These are phyloP conservation scores for Coniochaeta prunicola DNA, from an alignment of 2,329 filamentous ascomycete genomes.

Conservation along the genomic window DNA sequence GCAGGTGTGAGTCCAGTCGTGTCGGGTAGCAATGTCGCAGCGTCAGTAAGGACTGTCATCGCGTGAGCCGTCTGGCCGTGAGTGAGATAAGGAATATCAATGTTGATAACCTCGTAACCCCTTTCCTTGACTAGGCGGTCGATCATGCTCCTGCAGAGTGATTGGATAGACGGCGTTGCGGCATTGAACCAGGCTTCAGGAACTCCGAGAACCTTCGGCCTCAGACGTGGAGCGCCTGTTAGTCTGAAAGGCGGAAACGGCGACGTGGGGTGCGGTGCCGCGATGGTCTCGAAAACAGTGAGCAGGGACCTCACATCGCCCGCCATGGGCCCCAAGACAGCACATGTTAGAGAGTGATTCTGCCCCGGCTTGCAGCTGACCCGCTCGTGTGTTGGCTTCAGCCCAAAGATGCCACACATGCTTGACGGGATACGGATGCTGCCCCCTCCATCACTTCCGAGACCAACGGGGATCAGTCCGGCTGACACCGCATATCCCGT, in stretches of 20 bases:
- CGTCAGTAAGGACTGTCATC: slow-evolving; percentile 64
- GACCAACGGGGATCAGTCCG: slow-evolving; percentile 63
- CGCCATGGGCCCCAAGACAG: slow-evolving; percentile 62
- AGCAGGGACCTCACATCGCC: slow-evolving; percentile 60
- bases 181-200: slow-evolving; percentile 55
- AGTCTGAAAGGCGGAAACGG: slow-evolving; percentile 38
- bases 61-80: slow-evolving; percentile 68
- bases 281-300: slow-evolving; percentile 57
- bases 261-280: slow-evolving; percentile 52
- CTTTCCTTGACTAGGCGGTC: slow-evolving; percentile 44
- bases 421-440: slow-evolving; percentile 66
- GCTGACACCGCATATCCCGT: slow-evolving; percentile 62
- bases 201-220: slow-evolving; percentile 51
- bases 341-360: slow-evolving; percentile 53
- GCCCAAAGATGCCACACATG: slow-evolving; percentile 66
- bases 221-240: slow-evolving; percentile 15
- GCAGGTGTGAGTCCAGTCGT: slow-evolving; percentile 45
- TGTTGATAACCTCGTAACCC: slow-evolving; percentile 46
- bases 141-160: slow-evolving; percentile 34
- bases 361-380: slow-evolving; percentile 54
- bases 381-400: slow-evolving; percentile 64
- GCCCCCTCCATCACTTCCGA: slow-evolving; percentile 68
- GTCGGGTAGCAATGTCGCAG: slow-evolving; percentile 36
- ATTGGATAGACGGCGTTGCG: slow-evolving; percentile 32
- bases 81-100: slow-evolving; percentile 48